Conservation (phyloP, 148 eudicot genomes). For the Vaccinium darrowii region DNA sequence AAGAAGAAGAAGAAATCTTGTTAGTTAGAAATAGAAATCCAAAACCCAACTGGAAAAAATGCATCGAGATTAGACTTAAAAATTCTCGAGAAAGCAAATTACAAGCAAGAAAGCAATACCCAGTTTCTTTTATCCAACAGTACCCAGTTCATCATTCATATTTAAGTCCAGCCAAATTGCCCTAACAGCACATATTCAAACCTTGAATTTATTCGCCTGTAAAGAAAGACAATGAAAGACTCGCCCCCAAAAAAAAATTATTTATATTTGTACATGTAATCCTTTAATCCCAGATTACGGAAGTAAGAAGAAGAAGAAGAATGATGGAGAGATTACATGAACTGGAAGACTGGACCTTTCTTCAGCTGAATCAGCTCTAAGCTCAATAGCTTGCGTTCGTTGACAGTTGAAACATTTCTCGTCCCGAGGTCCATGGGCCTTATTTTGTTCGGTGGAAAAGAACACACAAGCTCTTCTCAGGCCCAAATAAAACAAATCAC, state of each 20-base stretch:
- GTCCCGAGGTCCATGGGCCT: neutral
- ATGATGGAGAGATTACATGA: neutral
- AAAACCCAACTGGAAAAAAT: neutral
- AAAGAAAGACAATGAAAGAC: neutral
- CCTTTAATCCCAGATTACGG: too few species aligned
- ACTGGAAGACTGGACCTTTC: neutral
- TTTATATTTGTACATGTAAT: neutral
- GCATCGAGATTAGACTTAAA: neutral
- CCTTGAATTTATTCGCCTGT: neutral
- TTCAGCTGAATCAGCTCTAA: neutral
- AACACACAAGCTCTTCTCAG: too few species aligned
- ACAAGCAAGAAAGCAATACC: neutral
- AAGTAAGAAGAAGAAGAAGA: neutral
- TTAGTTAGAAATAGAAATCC: neutral
- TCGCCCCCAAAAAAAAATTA: neutral
- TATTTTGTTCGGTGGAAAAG: neutral
- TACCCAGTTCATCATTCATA: constrained; percentile 3
- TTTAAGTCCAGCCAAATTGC: constrained; percentile 1
- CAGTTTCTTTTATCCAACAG: neutral
- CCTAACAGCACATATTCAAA: neutral
- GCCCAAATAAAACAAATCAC: too few species aligned
- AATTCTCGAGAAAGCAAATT: neutral
- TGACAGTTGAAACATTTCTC: neutral
- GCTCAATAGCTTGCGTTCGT: neutral
- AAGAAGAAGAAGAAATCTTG: neutral